These are phyloP conservation scores for Phytopythium sindhum DNA, from an alignment of 352 stramenopile genomes.

Conservation along the genomic window DNA sequence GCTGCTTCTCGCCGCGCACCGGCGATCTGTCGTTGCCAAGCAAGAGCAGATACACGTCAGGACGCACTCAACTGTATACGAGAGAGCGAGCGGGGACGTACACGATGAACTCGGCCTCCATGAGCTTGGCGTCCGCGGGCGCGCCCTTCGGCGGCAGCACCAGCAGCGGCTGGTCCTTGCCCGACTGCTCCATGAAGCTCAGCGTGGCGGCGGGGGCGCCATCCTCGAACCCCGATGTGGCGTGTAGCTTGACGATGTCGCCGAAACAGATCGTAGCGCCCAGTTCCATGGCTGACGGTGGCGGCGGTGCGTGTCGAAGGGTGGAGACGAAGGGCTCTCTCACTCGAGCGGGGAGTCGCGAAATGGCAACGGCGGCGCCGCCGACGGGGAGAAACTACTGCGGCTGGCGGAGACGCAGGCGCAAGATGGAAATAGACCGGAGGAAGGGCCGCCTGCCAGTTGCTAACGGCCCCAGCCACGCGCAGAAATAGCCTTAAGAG, in stretches of 20 bases:
- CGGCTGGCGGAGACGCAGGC: background rate
- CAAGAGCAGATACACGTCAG: background rate
- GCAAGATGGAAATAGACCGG: background rate
- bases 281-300: slow-evolving; percentile 19
- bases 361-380: slow-evolving; percentile 1
- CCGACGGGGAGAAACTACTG: background rate
- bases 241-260: slow-evolving; percentile 46
- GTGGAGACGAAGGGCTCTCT: background rate
- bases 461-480: background rate
- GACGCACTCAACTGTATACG: background rate
- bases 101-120: slow-evolving; percentile 75
- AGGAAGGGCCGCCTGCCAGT: background rate
- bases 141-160: slow-evolving; percentile 53
- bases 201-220: slow-evolving; percentile 16
- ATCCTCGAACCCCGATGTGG: slow-evolving; percentile 32
- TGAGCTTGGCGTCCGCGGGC: slow-evolving; percentile 28
- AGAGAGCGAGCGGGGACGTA: slow-evolving; percentile 10
- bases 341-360: slow-evolving; percentile 6
- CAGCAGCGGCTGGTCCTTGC: slow-evolving; percentile 34
- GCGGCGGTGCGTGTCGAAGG: background rate
- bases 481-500: background rate
- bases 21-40: slow-evolving; percentile 18
- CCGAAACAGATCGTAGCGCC: slow-evolving; percentile 42
- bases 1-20: slow-evolving; percentile 48
- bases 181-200: slow-evolving; percentile 53